Evolutionary conservation across 1,284 basidiomycete species (phyloP).

Genomic region (Cryptococcus sp.): DNA sequence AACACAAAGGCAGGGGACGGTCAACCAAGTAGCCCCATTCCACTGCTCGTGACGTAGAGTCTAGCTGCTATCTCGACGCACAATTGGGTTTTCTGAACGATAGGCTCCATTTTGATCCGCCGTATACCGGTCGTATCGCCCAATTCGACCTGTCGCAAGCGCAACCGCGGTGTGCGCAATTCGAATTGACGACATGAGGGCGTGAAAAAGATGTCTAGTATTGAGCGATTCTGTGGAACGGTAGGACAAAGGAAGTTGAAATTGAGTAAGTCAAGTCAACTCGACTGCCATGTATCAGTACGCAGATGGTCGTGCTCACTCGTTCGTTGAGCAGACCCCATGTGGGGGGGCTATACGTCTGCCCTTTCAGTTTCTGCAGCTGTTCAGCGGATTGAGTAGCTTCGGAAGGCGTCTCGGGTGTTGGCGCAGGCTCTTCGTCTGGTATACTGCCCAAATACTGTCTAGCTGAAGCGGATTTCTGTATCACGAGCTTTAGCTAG

Average conservation of each 20-base stretch:
- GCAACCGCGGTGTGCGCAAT: slow-evolving; percentile 37
- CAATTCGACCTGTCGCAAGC: slow-evolving; percentile 35
- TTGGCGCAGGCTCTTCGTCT: slow-evolving; percentile 15
- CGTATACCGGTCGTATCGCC: slow-evolving; percentile 40
- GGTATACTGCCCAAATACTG: slow-evolving; percentile 26
- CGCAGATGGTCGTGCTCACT: slow-evolving; percentile 15
- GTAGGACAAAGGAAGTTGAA: neutral
- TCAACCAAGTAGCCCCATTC: neutral
- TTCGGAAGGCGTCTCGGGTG: slow-evolving; percentile 24
- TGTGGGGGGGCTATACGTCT: slow-evolving; percentile 19
- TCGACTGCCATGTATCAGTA: neutral
- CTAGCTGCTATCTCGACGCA: slow-evolving; percentile 15
- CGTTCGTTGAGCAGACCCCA: slow-evolving; percentile 30
- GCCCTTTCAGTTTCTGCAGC: slow-evolving; percentile 14
- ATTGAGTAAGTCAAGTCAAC: neutral
- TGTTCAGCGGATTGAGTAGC: slow-evolving; percentile 26
- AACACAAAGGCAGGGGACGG: neutral
- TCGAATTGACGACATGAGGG: slow-evolving; percentile 33
- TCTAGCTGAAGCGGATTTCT: slow-evolving; percentile 8
- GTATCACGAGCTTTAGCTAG: neutral
- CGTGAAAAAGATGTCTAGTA: slow-evolving; percentile 31
- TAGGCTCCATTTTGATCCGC: slow-evolving; percentile 49
- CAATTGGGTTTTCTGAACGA: slow-evolving; percentile 50
- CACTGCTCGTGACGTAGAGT: neutral
- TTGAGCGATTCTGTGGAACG: slow-evolving; percentile 6